Conservation (phyloP, 768 basidiomycete genomes). For the Pleurotus tuoliensis region DNA sequence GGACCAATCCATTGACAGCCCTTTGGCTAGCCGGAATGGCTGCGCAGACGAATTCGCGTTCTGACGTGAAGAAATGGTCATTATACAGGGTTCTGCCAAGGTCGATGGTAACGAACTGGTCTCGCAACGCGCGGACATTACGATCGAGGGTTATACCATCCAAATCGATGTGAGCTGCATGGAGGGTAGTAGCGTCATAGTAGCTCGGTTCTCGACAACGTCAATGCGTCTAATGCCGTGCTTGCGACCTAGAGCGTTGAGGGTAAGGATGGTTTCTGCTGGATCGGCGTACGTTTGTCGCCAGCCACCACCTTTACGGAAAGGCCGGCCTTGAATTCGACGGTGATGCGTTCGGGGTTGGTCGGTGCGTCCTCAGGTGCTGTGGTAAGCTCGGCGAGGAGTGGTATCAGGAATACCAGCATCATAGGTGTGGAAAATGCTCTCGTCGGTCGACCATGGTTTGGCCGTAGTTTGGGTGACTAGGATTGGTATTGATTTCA, state of each 20-base stretch:
- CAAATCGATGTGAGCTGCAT: constrained; percentile 91
- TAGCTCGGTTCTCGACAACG: constrained; percentile 99
- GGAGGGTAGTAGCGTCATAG: constrained; percentile 95
- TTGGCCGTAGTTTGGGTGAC: constrained; percentile 94
- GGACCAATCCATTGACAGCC: constrained; percentile 92
- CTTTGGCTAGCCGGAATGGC: constrained; percentile 92
- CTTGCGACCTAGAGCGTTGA: constrained; percentile 90
- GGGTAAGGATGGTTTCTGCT: constrained; percentile 88
- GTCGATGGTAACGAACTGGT: constrained; percentile 91
- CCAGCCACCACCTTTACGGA: constrained; percentile 73
- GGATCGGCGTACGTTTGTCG: constrained; percentile 78
- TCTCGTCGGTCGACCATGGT: constrained; percentile 99
- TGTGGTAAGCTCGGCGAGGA: constrained; percentile 84
- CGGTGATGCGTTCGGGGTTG: constrained; percentile 71
- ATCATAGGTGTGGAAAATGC: constrained; percentile 99
- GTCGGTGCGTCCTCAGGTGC: constrained; percentile 79
- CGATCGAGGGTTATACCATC: constrained; percentile 96
- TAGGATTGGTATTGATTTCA: constrained; percentile 69
- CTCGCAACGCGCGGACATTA: constrained; percentile 90
- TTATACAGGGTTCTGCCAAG: constrained; percentile 93
- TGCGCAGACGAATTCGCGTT: constrained; percentile 90
- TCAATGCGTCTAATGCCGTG: constrained; percentile 97
- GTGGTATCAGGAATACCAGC: constrained; percentile 96
- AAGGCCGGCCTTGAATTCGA: constrained; percentile 86
- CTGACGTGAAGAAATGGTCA: constrained; percentile 99